Evolutionary conservation across 257 asterid species (phyloP), one percentile per base, ranked within the genome.

Genomic region (Buddleja alternifolia): DNA sequence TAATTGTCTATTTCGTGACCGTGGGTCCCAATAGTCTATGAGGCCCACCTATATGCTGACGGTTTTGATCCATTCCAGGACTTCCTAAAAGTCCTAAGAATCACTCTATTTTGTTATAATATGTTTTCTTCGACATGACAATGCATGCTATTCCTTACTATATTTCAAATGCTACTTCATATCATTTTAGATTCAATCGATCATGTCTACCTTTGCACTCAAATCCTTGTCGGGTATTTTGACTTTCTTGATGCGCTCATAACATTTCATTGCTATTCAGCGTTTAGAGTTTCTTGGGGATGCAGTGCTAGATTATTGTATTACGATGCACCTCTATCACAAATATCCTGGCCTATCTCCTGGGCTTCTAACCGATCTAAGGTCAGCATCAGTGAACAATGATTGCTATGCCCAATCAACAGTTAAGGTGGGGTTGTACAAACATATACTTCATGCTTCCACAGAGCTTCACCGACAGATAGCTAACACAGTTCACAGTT

Each of bases 221-320:
- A 54, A 52, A 37, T 69, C 66, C 66, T 48, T 25, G 16, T 44
- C 7, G 14, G 14, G 8, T 59, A 41, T 19, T 16, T 2, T 20
- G 52, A 20, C 20, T 29, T 54, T 55, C 23, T 8, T 63, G 9
- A 56, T 40, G 68, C 23, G 39, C 41, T n/a, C n/a, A n/a, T n/a
- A n/a, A n/a, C n/a, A 23, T 44, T 63, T 40, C 11, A 4, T 66
- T 73, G 0, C 63, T 63, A 1, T 80, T 67, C 72, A 90, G 96
- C 87, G 97, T 5, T 78, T 93, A 67, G 97, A 93, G 68, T 93
- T 80, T 80, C 93, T 93, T 19, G 98, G 98, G 56, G 98, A 93
- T 75, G 92, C 97, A 0, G 90, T 90, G 71, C 77, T 90, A 0
- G 98, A 93, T 73, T 88, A 86, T 66, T 69, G 85, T 0, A 81